Base-by-base conservation (phyloP, 768 basidiomycete genomes). In the Dendrothele bispora region DNA sequence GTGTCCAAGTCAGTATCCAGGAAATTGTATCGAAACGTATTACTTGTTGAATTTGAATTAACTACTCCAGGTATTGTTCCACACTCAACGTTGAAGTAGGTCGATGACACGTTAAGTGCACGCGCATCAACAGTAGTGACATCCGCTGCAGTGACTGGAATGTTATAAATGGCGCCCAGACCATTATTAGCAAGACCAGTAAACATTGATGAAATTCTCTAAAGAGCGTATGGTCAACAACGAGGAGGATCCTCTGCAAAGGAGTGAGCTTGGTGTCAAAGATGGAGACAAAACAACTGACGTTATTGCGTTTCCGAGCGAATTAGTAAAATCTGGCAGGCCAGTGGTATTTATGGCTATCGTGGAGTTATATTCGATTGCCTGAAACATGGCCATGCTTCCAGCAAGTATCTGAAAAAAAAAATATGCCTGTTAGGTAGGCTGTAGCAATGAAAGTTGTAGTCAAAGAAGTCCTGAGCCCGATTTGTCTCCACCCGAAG, bases 211-310 rank as follows among this genome's bases (percentile, higher is more conserved):
- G 4, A 3, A 11, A 27, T 17, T 27, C n/a, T n/a, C n/a, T 17
- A 46, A 26, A 3, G 45, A 46, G 3, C 10, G 25, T 26, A 46
- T 46, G 32, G 45, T 46, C 15, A 46, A 46, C 14, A 46, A 27
- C 8, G 45, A 34, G 18, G 35, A 27, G 8, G 45, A 38, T 4
- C 45, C 45, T 17, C 45, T 46, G 26, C 22, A 10, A 11, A 37
- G 14, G 24, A 10, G 26, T n/a, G 24, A 0, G 26, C 28, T 24
- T 15, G 10, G n/a, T 5, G 1, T 26, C 10, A 10, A 17, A 7
- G 20, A 4, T 25, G 2, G 17, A 11, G 1, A 6, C 3, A 2
- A 27, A 18, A 8, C 6, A 5, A 21, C 45, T n/a, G 17, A 38
- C 45, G 22, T 38, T 5, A 38, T 5, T 8, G 14, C 34, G 29